Evolutionary conservation across 768 basidiomycete species (phyloP).

Genomic region (Psilocybe sp.): DNA sequence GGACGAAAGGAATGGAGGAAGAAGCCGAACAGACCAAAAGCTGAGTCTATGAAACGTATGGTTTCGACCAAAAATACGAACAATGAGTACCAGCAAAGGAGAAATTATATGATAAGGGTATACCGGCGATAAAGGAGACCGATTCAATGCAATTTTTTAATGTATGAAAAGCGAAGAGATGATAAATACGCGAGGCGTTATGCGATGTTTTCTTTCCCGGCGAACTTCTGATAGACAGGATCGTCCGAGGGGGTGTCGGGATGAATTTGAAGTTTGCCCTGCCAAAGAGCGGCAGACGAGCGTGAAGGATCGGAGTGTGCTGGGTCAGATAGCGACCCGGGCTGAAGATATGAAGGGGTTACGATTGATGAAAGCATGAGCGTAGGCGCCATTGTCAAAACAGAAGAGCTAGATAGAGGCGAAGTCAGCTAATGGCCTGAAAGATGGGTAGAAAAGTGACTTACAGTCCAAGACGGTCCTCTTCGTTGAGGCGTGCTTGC

Average conservation of each 20-base stretch:
- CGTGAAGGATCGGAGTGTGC: conserved; percentile 73
- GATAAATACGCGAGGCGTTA: conserved; percentile 3
- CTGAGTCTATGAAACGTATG: conserved; percentile 1
- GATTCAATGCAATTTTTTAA: too few species aligned
- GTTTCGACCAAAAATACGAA: background rate
- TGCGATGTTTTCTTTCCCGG: conserved; percentile 24
- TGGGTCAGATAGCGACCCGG: conserved; percentile 67
- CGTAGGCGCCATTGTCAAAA: conserved; percentile 52
- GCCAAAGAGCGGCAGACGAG: conserved; percentile 80
- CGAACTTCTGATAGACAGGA: conserved; percentile 32
- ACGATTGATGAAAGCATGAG: conserved; percentile 44
- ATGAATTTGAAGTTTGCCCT: conserved; percentile 84
- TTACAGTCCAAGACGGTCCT: conserved; percentile 48
- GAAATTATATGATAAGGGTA: background rate
- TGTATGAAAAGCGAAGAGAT: background rate
- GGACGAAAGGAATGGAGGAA: background rate
- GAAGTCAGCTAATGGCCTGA: conserved; percentile 3
- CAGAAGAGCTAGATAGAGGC: conserved; percentile 22
- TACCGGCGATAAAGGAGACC: background rate
- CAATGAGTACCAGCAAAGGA: background rate
- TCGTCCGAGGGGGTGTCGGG: conserved; percentile 80
- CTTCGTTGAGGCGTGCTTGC: conserved; percentile 49
- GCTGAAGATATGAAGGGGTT: conserved; percentile 63
- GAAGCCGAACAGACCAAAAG: too few species aligned
- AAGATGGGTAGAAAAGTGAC: conserved; percentile 8